Percentiles rank a stretch among this genome's conserved stretches.
Evolutionary conservation across 2,329 filamentous ascomycete genomes (phyloP).

Genomic region (Penicillium frequentans): DNA sequence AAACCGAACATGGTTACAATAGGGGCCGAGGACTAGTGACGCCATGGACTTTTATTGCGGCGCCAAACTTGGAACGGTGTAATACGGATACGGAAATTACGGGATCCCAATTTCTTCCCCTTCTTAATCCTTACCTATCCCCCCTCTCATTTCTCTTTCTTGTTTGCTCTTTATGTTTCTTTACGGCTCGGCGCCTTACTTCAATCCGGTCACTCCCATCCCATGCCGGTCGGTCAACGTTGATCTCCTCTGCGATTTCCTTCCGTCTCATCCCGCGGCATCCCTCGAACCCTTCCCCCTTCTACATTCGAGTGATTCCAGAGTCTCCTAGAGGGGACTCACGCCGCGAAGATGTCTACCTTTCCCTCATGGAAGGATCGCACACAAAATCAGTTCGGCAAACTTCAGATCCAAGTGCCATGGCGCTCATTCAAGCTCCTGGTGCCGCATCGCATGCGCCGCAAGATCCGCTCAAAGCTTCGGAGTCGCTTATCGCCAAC

Average conservation of each 20-base stretch:
- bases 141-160: neutral
- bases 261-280: constrained; percentile 21
- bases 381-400: constrained; percentile 44
- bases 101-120: constrained; percentile 15
- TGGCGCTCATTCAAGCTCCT: constrained; percentile 52
- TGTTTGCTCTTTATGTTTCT: constrained; percentile 14
- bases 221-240: constrained; percentile 14
- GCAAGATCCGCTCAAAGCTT: constrained; percentile 68
- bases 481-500: constrained; percentile 66
- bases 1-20: neutral
- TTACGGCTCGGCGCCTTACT: constrained; percentile 11
- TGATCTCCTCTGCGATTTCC: constrained; percentile 16
- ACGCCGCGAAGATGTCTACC: constrained; percentile 33
- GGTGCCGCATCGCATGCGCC: constrained; percentile 64
- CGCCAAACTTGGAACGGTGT: constrained; percentile 13
- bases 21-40: constrained; percentile 22
- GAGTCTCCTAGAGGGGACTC: constrained; percentile 22
- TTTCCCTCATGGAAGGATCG: constrained; percentile 50
- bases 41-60: constrained; percentile 22
- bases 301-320: constrained; percentile 14
- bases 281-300: constrained; percentile 15
- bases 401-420: constrained; percentile 48
- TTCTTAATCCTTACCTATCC: constrained; percentile 12
- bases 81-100: constrained; percentile 27
- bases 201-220: constrained; percentile 7